Evolutionary conservation across 2,329 filamentous ascomycete genomes (phyloP), one percentile per base, ranked within the genome.

Genomic region (Rhytidhysteron rufulum): DNA sequence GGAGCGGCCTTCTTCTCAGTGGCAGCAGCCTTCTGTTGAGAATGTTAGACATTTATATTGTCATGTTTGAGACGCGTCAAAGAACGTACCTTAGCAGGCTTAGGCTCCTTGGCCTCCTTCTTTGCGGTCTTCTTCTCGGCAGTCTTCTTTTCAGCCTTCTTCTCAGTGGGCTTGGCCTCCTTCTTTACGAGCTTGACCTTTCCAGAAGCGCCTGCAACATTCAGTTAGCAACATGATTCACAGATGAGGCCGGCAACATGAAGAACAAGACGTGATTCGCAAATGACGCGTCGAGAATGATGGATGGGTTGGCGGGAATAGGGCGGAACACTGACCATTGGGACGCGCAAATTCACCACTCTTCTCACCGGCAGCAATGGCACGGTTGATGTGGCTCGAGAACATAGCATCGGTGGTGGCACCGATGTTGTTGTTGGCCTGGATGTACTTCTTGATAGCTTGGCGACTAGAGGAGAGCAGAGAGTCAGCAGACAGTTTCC

Each of bases 131-230:
- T 37, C 52, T 62, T 59, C 53, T 63, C 61, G 49, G 60, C 59
- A 31, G 51, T 40, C 52, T 38, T 68, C 63, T 74, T 68, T 31
- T 49, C 33, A 34, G 53, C 68, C 63, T 74, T 67, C 35, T 53
- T 35, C 27, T 49, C 35, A 22, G 58, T 45, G 31, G 62, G 53
- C 55, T 65, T 64, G 9, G 56, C 54, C 41, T 79, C 77, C 75
- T 88, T 89, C 82, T 91, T 91, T 44, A 85, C 85, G 45, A 95
- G 83, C 84, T 95, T 95, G 70, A 93, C 88, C 53, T 88, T 86
- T 45, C 89, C 89, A 49, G 89, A 95, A 44, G 88, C 78, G 58
- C 86, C 85, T 89, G 44, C 37, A 43, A 37, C 21, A 29, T n/a
- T n/a, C n/a, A n/a, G n/a, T n/a, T n/a, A n/a, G n/a, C n/a, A n/a